phyloP scores from a whole-genome alignment of 768 basidiomycete species.

The Trametes villosa region DNA sequence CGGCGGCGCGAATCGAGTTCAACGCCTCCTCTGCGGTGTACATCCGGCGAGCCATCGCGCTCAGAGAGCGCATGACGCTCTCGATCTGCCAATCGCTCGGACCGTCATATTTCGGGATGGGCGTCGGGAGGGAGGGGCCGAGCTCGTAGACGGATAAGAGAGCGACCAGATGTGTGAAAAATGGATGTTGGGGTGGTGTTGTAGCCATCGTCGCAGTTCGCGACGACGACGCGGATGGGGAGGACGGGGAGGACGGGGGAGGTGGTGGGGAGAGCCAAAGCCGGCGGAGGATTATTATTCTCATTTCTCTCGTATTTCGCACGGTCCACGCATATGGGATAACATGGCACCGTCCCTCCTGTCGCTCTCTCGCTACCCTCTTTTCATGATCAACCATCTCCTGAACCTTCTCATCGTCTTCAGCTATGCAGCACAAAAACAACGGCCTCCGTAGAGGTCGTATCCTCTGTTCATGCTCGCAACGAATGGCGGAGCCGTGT shows the following conservation, averaged over 20 bases:
- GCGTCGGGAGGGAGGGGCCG: slow-evolving; percentile 49
- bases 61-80: slow-evolving; percentile 55
- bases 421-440: no score
- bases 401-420: no score
- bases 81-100: slow-evolving; percentile 63
- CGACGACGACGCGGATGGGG: slow-evolving; percentile 17
- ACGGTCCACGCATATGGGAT: neutral
- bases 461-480: no score
- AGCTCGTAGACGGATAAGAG: slow-evolving; percentile 63
- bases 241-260: slow-evolving; percentile 6
- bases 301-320: neutral
- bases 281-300: slow-evolving; percentile 10
- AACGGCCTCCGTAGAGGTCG: no score
- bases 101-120: slow-evolving; percentile 58
- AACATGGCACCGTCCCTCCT: no score
- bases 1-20: slow-evolving; percentile 45
- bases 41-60: slow-evolving; percentile 56
- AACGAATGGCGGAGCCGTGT: no score
- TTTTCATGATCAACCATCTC: neutral
- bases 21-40: slow-evolving; percentile 56
- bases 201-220: slow-evolving; percentile 40
- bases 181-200: slow-evolving; percentile 40
- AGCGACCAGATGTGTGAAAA: slow-evolving; percentile 59
- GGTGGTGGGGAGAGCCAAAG: slow-evolving; percentile 1
- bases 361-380: neutral